phyloP scores from a whole-genome alignment of 1,284 basidiomycete species.

The Ustilago vetiveriae region DNA sequence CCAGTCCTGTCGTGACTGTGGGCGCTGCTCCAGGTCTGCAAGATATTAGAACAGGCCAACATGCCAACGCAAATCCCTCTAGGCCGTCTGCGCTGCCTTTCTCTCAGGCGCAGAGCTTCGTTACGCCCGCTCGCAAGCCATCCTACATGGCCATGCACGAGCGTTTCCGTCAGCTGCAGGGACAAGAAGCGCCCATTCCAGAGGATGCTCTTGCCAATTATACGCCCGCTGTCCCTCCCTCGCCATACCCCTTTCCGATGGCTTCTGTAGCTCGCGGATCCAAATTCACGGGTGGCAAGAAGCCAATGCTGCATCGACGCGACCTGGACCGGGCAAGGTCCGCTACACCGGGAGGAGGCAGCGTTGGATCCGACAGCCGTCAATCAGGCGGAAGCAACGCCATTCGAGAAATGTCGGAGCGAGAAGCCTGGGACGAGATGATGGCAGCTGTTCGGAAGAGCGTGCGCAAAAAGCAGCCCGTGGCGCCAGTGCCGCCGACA shows the following conservation, averaged over 20 bases:
- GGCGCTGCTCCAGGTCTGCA: not conserved
- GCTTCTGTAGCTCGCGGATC: constrained; percentile 30
- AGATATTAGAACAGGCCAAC: not conserved
- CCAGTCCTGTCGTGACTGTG: constrained; percentile 18
- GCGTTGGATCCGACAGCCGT: constrained; percentile 62
- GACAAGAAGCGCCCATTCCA: constrained; percentile 32
- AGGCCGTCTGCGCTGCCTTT: constrained; percentile 7
- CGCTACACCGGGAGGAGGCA: constrained; percentile 39
- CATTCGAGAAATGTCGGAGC: constrained; percentile 63
- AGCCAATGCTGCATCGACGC: constrained; percentile 36
- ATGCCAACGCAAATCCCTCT: not conserved
- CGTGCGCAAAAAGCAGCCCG: constrained; percentile 55
- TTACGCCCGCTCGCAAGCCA: constrained; percentile 58
- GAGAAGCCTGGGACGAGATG: constrained; percentile 64
- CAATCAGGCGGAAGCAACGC: constrained; percentile 65
- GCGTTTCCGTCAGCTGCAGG: constrained; percentile 41
- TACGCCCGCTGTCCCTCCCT: constrained; percentile 50
- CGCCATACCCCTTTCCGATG: constrained; percentile 63
- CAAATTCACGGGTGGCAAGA: constrained; percentile 31
- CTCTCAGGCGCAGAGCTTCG: constrained; percentile 38
- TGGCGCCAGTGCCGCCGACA: constrained; percentile 10
- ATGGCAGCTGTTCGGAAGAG: constrained; percentile 63
- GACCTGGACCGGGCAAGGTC: constrained; percentile 55
- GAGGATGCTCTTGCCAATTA: constrained; percentile 24
- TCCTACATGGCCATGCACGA: constrained; percentile 45